Conservation (phyloP, 2,329 filamentous ascomycete species). For the Alternaria solani region DNA sequence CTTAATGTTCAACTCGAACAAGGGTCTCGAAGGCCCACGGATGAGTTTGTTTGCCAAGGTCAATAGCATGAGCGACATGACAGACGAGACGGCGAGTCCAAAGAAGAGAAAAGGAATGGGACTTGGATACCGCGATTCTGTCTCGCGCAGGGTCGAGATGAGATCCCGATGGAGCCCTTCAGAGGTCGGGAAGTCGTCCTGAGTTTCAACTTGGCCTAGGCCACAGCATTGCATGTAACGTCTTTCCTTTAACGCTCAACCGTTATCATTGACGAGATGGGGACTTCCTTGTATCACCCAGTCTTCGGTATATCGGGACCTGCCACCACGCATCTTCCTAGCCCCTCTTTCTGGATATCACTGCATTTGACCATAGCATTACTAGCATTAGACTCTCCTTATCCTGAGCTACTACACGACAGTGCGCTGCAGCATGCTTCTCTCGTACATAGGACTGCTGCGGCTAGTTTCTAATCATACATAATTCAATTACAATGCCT, state of each 20-base stretch:
- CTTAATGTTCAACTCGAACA: constrained; percentile 19
- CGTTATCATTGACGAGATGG: background rate
- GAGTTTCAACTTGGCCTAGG: background rate
- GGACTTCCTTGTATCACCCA: background rate
- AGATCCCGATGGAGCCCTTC: background rate
- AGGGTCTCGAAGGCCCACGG: constrained; percentile 30
- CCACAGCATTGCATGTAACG: background rate
- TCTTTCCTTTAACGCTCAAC: background rate
- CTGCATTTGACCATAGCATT: background rate
- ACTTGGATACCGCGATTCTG: constrained; percentile 3
- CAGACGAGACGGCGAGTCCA: constrained; percentile 9
- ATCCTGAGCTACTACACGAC: background rate
- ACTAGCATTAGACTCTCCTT: background rate
- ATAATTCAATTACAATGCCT: background rate
- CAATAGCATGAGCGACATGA: constrained; percentile 17
- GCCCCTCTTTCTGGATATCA: background rate
- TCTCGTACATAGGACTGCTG: background rate
- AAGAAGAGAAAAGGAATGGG: background rate
- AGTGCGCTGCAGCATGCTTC: background rate
- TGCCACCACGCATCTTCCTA: background rate
- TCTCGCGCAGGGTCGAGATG: background rate
- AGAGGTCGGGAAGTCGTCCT: background rate
- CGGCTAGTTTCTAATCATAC: background rate
- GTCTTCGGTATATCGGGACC: background rate
- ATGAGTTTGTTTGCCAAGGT: constrained; percentile 21